Base-by-base conservation (phyloP, 75 land plant genomes). In the Selaginella moellendorffii region DNA sequence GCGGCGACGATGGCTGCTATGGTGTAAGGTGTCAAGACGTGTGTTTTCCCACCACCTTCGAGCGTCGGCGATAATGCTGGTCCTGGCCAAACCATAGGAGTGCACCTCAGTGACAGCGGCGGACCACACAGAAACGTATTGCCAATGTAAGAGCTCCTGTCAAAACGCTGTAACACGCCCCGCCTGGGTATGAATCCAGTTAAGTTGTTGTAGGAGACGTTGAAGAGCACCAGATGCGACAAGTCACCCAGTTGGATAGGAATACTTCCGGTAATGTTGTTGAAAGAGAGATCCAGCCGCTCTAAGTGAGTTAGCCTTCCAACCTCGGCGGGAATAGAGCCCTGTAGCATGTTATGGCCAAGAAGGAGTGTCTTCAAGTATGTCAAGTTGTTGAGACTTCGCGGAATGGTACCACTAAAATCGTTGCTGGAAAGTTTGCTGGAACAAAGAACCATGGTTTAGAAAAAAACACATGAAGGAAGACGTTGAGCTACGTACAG, bases 1-100 rank as follows among this genome's bases (percentile, higher is more conserved):
- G 98, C 93, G 21, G 96, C 87, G 10, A 82, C 81, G 26, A 93
- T 93, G 21, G 84, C 96, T 23, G 86, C 68, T 24, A 93, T 81
- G 0, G 77, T 83, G 24, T 96, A 77, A 21, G 72, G 79, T 51
- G 78, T 86, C 21, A 91, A 74, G 2, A 66, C 28, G 22, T 69
- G 74, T 0, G 81, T 31, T 54, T 64, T 83, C 24, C 21, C 24
- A 21, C n/a, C 59, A 8, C 9, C 8, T 2, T 72, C 69, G 54
- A 58, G 58, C 2, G 65, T 27, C 27, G 72, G 31, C 12, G 52
- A 30, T 20, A 51, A n/a, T 42, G 20, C 30, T 52, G 54, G 65
- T 5, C 59, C 59, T 5, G 10, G 5, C 46, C 46, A 36, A 36
- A 36, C 46, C 46, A 36, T 5, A 9, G 59, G 59, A 21, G 5